Evolutionary conservation across 2,329 filamentous ascomycete genomes (phyloP).

Genomic region (Scolecobasidium constrictum): DNA sequence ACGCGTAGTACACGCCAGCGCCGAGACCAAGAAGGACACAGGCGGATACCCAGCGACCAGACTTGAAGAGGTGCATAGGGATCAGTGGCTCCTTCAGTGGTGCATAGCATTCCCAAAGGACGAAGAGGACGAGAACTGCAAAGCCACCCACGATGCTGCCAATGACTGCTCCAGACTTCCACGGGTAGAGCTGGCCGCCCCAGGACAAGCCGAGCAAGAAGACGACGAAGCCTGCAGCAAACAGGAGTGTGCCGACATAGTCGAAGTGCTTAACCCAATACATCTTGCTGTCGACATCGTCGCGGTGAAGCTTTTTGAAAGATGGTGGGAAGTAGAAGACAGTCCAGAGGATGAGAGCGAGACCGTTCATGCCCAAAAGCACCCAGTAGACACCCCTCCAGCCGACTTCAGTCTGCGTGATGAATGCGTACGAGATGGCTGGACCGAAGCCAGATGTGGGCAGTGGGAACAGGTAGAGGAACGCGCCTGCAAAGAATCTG

Average conservation of each 20-base stretch:
- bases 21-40: constrained; percentile 19
- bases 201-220: constrained; percentile 38
- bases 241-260: constrained; percentile 36
- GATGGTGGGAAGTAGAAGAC: constrained; percentile 38
- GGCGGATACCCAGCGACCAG: constrained; percentile 18
- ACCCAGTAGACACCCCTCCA: constrained; percentile 43
- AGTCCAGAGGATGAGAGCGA: constrained; percentile 29
- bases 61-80: constrained; percentile 25
- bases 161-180: constrained; percentile 8
- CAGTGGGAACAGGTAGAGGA: constrained; percentile 15
- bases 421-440: constrained; percentile 35
- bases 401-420: constrained; percentile 25
- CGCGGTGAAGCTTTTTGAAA: constrained; percentile 26
- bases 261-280: constrained; percentile 34
- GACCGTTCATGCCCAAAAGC: constrained; percentile 30
- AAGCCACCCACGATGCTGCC: constrained; percentile 22
- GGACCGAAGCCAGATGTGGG: constrained; percentile 29
- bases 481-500: constrained; percentile 18
- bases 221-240: constrained; percentile 33
- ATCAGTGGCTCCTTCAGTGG: constrained; percentile 22
- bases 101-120: constrained; percentile 22
- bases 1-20: constrained; percentile 14
- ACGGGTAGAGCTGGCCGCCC: constrained; percentile 21
- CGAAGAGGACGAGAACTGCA: constrained; percentile 23
- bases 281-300: constrained; percentile 27